Conservation (phyloP, 2,329 filamentous ascomycete species). For the Paracoccidioides lutzii region DNA sequence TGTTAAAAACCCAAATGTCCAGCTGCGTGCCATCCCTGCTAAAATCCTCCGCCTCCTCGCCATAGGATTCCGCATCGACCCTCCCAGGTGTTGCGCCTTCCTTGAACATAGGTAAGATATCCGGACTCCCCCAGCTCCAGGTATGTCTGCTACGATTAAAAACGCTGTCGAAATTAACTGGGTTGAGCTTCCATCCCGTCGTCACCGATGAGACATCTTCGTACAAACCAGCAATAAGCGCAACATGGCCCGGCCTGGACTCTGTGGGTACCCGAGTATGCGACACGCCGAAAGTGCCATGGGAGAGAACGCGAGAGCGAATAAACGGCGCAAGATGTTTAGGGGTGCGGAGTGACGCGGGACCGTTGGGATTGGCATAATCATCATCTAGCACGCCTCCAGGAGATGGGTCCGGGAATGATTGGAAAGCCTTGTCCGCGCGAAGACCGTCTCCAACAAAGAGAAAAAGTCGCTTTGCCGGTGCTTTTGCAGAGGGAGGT, state of each 20-base stretch:
- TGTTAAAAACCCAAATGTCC: constrained; percentile 92
- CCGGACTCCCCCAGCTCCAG: constrained; percentile 98
- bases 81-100: constrained; percentile 77
- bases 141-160: constrained; percentile 96
- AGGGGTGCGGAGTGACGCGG: constrained; percentile 52
- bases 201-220: constrained; percentile 96
- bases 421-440: constrained; percentile 95
- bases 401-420: constrained; percentile 72
- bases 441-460: constrained; percentile 96
- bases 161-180: constrained; percentile 95
- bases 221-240: constrained; percentile 89
- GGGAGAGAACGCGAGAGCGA: constrained; percentile 71
- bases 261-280: constrained; percentile 95
- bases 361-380: constrained; percentile 35
- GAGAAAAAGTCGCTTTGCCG: constrained; percentile 79
- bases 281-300: constrained; percentile 93
- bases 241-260: constrained; percentile 90
- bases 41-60: constrained; percentile 77
- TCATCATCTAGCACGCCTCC: constrained; percentile 10
- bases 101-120: constrained; percentile 96
- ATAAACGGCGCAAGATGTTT: constrained; percentile 82
- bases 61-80: constrained; percentile 78
- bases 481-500: constrained; percentile 47
- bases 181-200: constrained; percentile 97
- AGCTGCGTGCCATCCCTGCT: constrained; percentile 67